Base-by-base conservation (phyloP, 768 basidiomycete genomes). In the Phaffia tasmanica region DNA sequence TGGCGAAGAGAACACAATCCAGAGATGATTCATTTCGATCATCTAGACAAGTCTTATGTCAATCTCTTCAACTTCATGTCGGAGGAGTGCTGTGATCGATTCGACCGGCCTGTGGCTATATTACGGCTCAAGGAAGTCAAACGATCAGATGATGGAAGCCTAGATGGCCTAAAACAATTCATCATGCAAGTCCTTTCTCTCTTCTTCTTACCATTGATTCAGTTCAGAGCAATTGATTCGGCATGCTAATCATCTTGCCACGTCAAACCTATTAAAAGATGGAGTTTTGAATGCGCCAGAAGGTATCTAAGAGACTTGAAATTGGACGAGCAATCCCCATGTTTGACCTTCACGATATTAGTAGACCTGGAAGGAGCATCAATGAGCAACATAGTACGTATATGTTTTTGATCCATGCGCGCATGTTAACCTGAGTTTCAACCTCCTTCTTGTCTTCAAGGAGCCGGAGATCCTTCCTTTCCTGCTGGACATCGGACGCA, bases 391-490 rank as follows among this genome's bases (percentile, higher is more conserved):
- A 67, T 77, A 62, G 76, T 75, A 30, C 65, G 73, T 70, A 5
- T 14, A n/a, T 19, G 6, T 14, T 16, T 29, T 19, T 9, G 14
- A 47, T 32, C 50, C 58, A 1, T 16, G n/a, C 23, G 6, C 42
- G 16, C 46, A 0, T 16, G 7, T 15, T 23, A 19, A 25, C 18
- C 21, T 16, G 11, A 16, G 21, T 32, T 0, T 5, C 0, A 16
- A 50, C 1, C 15, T 35, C 16, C 25, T 49, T 63, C 46, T 68
- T 46, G 60, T 42, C 21, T 27, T 5, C 0, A 61, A 77, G 76
- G 74, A 77, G 67, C 72, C 75, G 9, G 75, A 77, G 49, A 70
- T 77, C 0, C 65, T 75, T 1, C 75, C 76, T 3, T 73, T 72
- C 18, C 67, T 77, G 1, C 51, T 74, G 0, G 69, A 72, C 8